Conservation (phyloP, 371 early-diverging fungal species). For the Dentiscutata heterogama region DNA sequence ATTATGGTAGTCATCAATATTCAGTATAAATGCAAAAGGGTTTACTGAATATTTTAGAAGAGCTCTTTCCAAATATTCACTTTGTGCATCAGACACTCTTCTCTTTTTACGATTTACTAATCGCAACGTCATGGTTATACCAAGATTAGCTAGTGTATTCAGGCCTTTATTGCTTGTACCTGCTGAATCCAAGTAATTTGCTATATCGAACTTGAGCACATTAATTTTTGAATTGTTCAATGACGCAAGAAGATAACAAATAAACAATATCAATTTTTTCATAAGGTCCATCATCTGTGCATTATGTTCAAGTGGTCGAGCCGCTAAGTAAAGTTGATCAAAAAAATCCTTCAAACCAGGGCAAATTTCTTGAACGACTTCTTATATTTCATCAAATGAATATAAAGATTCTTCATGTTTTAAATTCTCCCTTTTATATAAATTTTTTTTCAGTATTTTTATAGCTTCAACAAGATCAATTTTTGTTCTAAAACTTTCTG, state of each 20-base stretch:
- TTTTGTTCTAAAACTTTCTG: background rate
- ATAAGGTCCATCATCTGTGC: constrained; percentile 1
- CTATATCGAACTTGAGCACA: background rate
- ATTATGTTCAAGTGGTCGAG: constrained; percentile 3
- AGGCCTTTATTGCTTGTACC: constrained; percentile 20
- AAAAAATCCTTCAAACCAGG: constrained; percentile 7
- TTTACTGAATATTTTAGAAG: background rate
- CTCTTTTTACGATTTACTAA: background rate
- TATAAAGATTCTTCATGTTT: background rate
- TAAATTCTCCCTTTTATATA: constrained; percentile 15
- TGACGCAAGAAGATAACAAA: constrained; percentile 37
- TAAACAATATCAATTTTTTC: constrained; percentile 32
- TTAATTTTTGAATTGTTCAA: background rate
- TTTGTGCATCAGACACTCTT: background rate
- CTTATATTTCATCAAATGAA: constrained; percentile 3
- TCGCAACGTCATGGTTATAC: background rate
- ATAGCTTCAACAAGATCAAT: constrained; percentile 2
- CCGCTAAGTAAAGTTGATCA: constrained; percentile 23
- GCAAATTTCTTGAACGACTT: background rate
- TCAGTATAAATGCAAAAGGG: background rate
- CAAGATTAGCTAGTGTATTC: background rate
- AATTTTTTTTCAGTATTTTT: background rate
- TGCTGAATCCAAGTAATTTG: constrained; percentile 34
- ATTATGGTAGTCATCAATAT: background rate
- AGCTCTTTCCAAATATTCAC: background rate